Percentiles rank a stretch among this genome's conserved stretches.
phyloP scores from a whole-genome alignment of 176 grass and related monocot species.

The Carex kokanica region DNA sequence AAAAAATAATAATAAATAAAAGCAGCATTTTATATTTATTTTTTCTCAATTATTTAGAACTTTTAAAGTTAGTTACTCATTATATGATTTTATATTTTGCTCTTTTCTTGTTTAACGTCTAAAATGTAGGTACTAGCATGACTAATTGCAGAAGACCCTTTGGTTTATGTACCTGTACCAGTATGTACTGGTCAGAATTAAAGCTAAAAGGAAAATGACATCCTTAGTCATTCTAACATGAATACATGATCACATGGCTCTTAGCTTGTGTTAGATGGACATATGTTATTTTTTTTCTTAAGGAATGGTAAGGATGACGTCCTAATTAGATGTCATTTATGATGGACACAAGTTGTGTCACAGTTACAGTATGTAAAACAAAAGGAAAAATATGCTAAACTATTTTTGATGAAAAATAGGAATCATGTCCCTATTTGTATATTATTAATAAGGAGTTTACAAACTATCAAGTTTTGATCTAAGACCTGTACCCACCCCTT shows the following conservation, averaged over 20 bases:
- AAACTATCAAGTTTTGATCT: too few species aligned
- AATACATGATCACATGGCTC: neutral
- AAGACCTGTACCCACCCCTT: too few species aligned
- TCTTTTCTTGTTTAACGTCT: neutral
- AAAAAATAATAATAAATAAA: neutral
- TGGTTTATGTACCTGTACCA: neutral
- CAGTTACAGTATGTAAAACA: too few species aligned
- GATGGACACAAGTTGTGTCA: too few species aligned
- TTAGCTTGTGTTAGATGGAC: neutral
- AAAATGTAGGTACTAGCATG: neutral
- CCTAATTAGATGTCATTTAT: too few species aligned
- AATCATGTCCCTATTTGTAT: too few species aligned
- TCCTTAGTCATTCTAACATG: neutral
- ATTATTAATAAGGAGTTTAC: too few species aligned
- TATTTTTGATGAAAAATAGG: too few species aligned
- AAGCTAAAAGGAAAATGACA: neutral
- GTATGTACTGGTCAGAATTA: neutral
- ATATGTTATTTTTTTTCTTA: neutral
- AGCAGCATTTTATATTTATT: neutral
- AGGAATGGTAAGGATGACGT: too few species aligned
- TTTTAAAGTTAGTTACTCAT: neutral
- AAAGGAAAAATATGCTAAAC: too few species aligned
- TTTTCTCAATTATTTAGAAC: neutral
- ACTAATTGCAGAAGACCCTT: neutral
- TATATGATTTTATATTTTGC: neutral